Percentiles rank a stretch among this genome's conserved stretches.
Evolutionary conservation across 2,329 filamentous ascomycete species (phyloP).

Genomic region (Claviceps digitariae): DNA sequence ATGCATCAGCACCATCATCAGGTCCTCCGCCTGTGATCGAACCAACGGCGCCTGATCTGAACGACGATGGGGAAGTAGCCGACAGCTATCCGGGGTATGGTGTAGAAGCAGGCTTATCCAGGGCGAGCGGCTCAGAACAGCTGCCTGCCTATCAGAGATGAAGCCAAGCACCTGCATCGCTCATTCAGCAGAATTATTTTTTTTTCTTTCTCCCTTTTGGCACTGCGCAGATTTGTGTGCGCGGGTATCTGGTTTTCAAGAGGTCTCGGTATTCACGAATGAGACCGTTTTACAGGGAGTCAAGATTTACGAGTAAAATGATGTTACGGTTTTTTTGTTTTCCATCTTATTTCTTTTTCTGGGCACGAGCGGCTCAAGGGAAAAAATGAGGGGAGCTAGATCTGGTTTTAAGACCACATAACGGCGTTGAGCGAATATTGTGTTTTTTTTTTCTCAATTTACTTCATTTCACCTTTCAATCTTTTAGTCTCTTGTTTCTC

Average conservation of each 20-base stretch:
- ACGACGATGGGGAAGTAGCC: conserved; percentile 30
- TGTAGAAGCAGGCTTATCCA: conserved; percentile 14
- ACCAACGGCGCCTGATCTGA: conserved; percentile 45
- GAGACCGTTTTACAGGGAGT: no score
- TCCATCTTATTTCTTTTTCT: background rate
- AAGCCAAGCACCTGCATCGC: conserved; percentile 5
- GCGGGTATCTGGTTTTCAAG: no score
- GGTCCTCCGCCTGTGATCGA: conserved; percentile 8
- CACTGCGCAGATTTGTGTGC: no score
- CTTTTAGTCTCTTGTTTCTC: background rate
- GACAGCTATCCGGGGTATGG: conserved; percentile 25
- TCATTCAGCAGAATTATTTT: no score
- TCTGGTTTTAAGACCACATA: background rate
- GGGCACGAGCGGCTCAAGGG: background rate
- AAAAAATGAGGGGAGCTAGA: background rate
- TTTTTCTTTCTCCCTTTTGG: no score
- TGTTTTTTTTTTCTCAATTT: no score
- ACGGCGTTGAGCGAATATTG: conserved; percentile 1
- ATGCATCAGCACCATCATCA: conserved; percentile 16
- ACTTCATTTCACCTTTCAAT: no score
- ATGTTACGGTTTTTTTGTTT: background rate
- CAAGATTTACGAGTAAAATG: no score
- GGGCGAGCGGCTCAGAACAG: conserved; percentile 15
- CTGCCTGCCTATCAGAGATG: conserved; percentile 27
- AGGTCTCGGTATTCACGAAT: no score